These are phyloP conservation scores for Danielia oregonensis DNA, from an alignment of 805 yeast species.

Conservation along the genomic window DNA sequence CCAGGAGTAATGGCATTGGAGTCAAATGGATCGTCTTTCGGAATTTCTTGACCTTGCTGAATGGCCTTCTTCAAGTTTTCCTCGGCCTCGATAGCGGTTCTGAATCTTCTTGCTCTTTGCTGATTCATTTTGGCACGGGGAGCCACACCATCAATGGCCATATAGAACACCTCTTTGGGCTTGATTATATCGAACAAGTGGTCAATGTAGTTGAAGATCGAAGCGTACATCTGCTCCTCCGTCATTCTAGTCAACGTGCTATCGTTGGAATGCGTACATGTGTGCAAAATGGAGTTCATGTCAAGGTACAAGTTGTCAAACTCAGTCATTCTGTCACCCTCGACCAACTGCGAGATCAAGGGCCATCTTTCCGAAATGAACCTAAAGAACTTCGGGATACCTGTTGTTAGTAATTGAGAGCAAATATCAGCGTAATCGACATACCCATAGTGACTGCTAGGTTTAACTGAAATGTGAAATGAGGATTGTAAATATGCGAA, in stretches of 20 bases:
- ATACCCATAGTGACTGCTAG: slow-evolving; percentile 6
- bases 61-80: slow-evolving; percentile 70
- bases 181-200: slow-evolving; percentile 83
- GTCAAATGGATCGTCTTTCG: slow-evolving; percentile 84
- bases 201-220: slow-evolving; percentile 92
- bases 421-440: not conserved
- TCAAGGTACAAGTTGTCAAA: slow-evolving; percentile 93
- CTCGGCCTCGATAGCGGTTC: slow-evolving; percentile 93
- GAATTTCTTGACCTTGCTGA: slow-evolving; percentile 66
- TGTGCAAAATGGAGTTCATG: slow-evolving; percentile 95
- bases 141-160: slow-evolving; percentile 99
- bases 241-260: slow-evolving; percentile 61
- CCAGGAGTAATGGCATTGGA: slow-evolving; percentile 95
- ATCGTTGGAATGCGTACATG: slow-evolving; percentile 80
- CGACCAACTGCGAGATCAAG: slow-evolving; percentile 79
- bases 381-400: slow-evolving; percentile 96
- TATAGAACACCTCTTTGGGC: slow-evolving; percentile 82
- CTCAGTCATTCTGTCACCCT: slow-evolving; percentile 81
- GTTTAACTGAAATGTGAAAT: not conserved
- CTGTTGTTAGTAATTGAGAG: slow-evolving; percentile 27
- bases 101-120: slow-evolving; percentile 92
- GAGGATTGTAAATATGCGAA: not conserved
- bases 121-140: slow-evolving; percentile 99
- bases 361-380: slow-evolving; percentile 99
- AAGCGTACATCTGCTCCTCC: slow-evolving; percentile 88